Evolutionary conservation across 495 filamentous ascomycete genomes (phyloP), one percentile per base, ranked within the genome.

Genomic region (Talaromyces ruber): DNA sequence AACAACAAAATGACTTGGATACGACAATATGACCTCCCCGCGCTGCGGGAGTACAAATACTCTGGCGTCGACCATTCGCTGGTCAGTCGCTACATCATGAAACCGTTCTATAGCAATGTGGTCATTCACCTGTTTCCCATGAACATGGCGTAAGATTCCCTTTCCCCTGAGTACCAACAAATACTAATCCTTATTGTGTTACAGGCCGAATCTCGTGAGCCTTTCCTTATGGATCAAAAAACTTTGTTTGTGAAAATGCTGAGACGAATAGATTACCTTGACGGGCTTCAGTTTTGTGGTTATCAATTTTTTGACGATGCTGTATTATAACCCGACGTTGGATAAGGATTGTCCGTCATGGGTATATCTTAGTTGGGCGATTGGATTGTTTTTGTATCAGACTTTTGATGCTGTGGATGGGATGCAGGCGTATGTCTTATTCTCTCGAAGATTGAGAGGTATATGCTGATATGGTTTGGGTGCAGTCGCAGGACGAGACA

Each of bases 401-500:
- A 98, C 94, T 1, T 97, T 98, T 73, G 94, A 98, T 76, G 94
- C 93, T 5, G 90, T 97, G 58, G 94, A 98, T 77, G 94, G 94
- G 50, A 84, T 90, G 37, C 94, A 98, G 71, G 94, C 94, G 83
- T 90, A 83, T 58, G 88, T 80, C 59, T 54, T 52, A 39, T 47
- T n/a, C 53, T 22, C 50, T 57, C 34, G n/a, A 53, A 47, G 26
- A 28, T 58, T 53, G 59, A 59, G 53, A 58, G 30, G 53, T 55
- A 18, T 11, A 51, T 11, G 52, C 60, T 62, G 79, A 52, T 16
- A 60, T 43, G 43, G 12, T 32, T 29, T 67, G 32, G 30, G 24
- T 62, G 34, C 64, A 91, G 88, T 58, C 85, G 94, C 68, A 86
- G 94, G 70, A 98, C 94, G 22, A 86, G 80, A 56, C 94, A 98